These are phyloP conservation scores for Nakaseomyces nivariensis DNA, from an alignment of 1,139 yeast genomes.

Conservation along the genomic window DNA sequence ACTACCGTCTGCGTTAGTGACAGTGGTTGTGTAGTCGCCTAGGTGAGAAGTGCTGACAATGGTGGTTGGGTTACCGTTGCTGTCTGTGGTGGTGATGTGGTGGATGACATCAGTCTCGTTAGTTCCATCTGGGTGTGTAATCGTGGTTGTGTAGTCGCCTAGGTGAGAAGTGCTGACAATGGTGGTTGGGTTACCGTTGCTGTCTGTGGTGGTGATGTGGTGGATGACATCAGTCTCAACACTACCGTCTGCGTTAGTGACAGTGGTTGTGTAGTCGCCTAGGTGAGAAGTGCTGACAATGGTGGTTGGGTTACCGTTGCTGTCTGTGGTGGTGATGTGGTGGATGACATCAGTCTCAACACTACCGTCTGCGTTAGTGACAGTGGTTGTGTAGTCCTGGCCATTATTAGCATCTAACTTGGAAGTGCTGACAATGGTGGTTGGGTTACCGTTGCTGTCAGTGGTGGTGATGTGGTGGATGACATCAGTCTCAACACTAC, in stretches of 20 bases:
- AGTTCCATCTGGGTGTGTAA: background rate
- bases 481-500: background rate
- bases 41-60: background rate
- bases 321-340: background rate
- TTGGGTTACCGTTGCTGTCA: background rate
- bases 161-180: background rate
- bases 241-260: background rate
- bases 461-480: background rate
- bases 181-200: conserved; percentile 2
- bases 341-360: background rate
- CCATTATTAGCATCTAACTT: background rate
- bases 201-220: conserved; percentile 2
- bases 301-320: background rate
- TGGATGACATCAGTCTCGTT: background rate
- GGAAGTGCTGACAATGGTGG: background rate
- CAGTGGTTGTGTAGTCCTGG: background rate
- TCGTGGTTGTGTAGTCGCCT: background rate
- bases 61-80: conserved; percentile 2
- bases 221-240: background rate
- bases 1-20: background rate
- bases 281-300: background rate
- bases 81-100: conserved; percentile 2
- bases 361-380: background rate
- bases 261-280: background rate
- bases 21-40: background rate